phyloP scores from a whole-genome alignment of 192 early-diverging fungal genomes.

The Coemansia sp. region DNA sequence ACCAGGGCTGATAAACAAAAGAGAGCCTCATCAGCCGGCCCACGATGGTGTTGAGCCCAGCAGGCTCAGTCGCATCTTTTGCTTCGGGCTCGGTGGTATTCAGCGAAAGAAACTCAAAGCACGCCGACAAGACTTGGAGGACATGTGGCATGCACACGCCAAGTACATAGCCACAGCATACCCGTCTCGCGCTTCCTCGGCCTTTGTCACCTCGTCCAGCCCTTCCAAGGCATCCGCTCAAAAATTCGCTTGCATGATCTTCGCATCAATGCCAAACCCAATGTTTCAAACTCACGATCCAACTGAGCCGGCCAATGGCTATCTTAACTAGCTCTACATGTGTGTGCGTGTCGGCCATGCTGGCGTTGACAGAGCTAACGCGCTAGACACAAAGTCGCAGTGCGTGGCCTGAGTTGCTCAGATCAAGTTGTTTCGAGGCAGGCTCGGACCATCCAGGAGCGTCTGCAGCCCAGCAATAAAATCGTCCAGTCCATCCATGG shows the following conservation, averaged over 20 bases:
- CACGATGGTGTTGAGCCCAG: constrained; percentile 2
- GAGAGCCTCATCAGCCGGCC: constrained; percentile 16
- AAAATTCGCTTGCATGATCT: constrained; percentile 37
- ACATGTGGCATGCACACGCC: constrained; percentile 15
- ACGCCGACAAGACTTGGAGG: constrained; percentile 22
- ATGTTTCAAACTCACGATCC: constrained; percentile 46
- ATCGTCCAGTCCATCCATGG: constrained; percentile 42
- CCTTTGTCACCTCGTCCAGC: constrained; percentile 28
- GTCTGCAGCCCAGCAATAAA: constrained; percentile 41
- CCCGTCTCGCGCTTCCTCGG: not conserved
- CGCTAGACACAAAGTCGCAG: constrained; percentile 39
- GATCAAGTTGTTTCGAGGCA: constrained; percentile 34
- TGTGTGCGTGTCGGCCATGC: constrained; percentile 44
- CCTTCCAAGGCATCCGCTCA: constrained; percentile 36
- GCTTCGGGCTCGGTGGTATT: constrained; percentile 12
- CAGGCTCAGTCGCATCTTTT: not conserved
- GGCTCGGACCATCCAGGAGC: constrained; percentile 44
- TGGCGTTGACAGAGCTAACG: constrained; percentile 33
- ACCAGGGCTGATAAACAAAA: constrained; percentile 19
- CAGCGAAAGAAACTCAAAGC: constrained; percentile 38
- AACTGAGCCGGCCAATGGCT: constrained; percentile 25
- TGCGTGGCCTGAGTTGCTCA: constrained; percentile 38
- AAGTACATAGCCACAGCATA: constrained; percentile 40
- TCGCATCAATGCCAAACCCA: constrained; percentile 50
- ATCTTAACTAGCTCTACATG: constrained; percentile 53